Conservation (phyloP, 23 red algal genomes). For the Gracilaria vermiculophylla region DNA sequence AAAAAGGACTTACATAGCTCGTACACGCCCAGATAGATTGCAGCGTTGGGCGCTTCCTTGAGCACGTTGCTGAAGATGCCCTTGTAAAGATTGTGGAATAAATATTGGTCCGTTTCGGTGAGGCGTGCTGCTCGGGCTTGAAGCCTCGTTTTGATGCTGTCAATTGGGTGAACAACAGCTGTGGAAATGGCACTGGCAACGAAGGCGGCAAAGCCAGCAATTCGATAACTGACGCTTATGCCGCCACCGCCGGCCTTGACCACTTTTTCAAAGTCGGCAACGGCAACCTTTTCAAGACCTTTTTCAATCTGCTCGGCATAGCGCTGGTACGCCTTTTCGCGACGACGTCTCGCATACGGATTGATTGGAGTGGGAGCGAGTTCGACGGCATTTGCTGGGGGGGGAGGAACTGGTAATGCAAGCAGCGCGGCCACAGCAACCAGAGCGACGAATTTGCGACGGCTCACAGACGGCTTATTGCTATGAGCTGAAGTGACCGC, state of each 20-base stretch:
- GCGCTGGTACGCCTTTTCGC: conserved; percentile 38
- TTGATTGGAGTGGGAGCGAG: conserved; percentile 81
- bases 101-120: background rate
- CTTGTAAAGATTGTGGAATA: conserved; percentile 48
- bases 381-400: conserved; percentile 38
- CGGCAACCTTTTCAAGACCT: conserved; percentile 42
- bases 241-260: conserved; percentile 49
- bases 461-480: background rate
- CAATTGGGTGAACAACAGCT: conserved; percentile 69
- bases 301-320: conserved; percentile 43
- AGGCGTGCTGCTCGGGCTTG: conserved; percentile 35
- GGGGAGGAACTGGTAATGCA: background rate
- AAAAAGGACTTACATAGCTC: conserved; percentile 61
- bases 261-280: conserved; percentile 43
- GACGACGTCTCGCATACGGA: conserved; percentile 77
- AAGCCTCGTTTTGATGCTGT: conserved; percentile 73
- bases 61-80: conserved; percentile 74
- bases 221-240: conserved; percentile 33
- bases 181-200: conserved; percentile 69
- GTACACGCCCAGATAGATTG: conserved; percentile 80
- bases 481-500: too few relatives aligned
- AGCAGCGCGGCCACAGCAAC: background rate
- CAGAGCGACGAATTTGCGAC: background rate
- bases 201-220: conserved; percentile 71
- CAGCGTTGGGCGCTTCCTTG: conserved; percentile 84